Evolutionary conservation across 2,329 filamentous ascomycete genomes (phyloP).

Genomic region (Diaporthe citri): DNA sequence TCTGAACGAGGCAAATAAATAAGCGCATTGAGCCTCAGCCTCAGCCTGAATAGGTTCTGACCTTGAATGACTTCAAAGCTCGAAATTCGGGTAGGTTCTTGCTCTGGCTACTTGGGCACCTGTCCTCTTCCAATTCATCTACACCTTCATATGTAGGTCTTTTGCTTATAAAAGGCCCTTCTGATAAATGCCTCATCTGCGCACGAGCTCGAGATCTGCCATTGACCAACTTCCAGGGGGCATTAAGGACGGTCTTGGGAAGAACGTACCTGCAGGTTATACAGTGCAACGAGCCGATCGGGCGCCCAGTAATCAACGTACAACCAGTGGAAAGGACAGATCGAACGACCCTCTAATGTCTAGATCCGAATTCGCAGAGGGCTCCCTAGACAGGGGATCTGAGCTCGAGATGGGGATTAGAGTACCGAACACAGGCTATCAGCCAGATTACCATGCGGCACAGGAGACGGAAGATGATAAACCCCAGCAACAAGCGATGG

Average conservation of each 20-base stretch:
- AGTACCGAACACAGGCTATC: not conserved
- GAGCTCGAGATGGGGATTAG: not conserved
- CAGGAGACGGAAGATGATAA: not conserved
- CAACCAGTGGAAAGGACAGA: not conserved
- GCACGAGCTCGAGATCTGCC: not conserved
- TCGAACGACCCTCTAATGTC: not conserved
- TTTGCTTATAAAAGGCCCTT: not conserved
- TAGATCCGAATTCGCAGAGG: no score
- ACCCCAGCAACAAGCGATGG: not conserved
- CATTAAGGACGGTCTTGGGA: not conserved
- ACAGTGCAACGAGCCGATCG: not conserved
- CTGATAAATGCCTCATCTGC: no score
- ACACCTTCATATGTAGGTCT: not conserved
- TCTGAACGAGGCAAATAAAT: not conserved
- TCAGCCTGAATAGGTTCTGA: not conserved
- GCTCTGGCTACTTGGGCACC: slow-evolving; percentile 8
- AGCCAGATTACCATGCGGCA: not conserved
- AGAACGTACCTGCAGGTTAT: not conserved
- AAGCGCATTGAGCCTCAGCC: not conserved
- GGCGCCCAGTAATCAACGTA: no score
- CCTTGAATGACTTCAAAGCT: not conserved
- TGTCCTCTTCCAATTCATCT: not conserved
- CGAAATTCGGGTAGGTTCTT: slow-evolving; percentile 9
- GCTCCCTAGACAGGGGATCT: not conserved
- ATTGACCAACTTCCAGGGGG: not conserved